A percentile compares a stretch with the other conserved stretches of the same genome.
Conservation (phyloP, 176 grass and related monocot genomes). For the Musa itinerans region DNA sequence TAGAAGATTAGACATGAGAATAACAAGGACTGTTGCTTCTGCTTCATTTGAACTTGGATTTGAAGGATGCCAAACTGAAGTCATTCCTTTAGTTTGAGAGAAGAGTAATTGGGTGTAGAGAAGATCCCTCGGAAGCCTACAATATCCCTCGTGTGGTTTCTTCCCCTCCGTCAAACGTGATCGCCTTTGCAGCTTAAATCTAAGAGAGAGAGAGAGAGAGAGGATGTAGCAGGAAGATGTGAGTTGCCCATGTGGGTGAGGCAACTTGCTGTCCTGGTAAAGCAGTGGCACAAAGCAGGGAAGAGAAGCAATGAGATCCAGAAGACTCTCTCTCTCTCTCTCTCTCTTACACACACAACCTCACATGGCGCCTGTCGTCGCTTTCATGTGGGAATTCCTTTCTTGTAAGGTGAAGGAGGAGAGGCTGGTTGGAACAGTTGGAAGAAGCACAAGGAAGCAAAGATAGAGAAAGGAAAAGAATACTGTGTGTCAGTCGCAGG, state of each 20-base stretch:
- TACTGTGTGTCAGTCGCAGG: not conserved
- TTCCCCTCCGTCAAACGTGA: not conserved
- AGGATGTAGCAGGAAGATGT: not conserved
- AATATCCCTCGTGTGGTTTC: not conserved
- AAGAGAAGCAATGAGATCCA: not conserved
- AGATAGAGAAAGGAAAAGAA: not conserved
- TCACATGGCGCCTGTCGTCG: conserved; percentile 2
- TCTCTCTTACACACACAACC: not conserved
- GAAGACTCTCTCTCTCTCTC: no score
- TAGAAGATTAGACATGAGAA: no score
- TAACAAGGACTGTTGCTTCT: no score
- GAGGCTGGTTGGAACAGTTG: not conserved
- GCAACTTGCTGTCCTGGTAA: not conserved
- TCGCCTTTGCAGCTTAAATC: not conserved
- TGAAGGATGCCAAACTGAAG: no score
- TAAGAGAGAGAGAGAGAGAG: not conserved
- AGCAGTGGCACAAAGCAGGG: not conserved
- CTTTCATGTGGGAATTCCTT: conserved; percentile 2
- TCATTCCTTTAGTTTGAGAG: not conserved
- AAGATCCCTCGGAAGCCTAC: conserved; percentile 1
- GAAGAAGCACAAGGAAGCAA: not conserved
- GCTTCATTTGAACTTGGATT: no score
- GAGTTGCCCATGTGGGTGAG: not conserved
- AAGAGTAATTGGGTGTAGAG: not conserved
- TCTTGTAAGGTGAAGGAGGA: not conserved